Conservation (phyloP, 2,329 filamentous ascomycete genomes). For the Fusarium sp. region DNA sequence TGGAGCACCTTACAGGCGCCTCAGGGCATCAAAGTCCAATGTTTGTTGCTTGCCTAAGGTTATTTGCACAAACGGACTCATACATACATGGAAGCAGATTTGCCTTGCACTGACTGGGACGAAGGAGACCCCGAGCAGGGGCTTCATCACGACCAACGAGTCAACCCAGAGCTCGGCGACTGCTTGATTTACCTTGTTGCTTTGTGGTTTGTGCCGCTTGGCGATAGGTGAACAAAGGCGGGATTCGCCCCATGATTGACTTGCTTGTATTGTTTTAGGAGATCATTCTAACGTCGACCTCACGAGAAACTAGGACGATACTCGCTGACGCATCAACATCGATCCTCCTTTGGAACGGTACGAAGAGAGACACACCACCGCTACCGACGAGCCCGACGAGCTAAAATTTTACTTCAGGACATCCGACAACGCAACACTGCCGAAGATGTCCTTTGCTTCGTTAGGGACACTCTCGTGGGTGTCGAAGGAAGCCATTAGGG, state of each 20-base stretch:
- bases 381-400: not conserved
- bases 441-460: not conserved
- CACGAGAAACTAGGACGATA: not conserved
- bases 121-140: not conserved
- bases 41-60: not conserved
- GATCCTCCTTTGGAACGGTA: not conserved
- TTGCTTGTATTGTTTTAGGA: not conserved
- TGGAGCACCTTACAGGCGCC: not conserved
- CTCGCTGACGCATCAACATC: not conserved
- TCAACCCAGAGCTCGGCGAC: not conserved
- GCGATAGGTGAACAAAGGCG: not conserved
- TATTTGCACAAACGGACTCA: not conserved
- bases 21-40: not conserved
- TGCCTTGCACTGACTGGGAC: not conserved
- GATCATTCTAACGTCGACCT: not conserved
- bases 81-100: not conserved
- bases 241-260: not conserved
- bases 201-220: not conserved
- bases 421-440: not conserved
- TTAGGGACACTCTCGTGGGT: not conserved
- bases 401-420: not conserved
- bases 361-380: not conserved
- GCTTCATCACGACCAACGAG: not conserved
- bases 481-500: not conserved
- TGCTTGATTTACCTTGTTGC: not conserved